Percentiles rank a stretch among this genome's conserved stretches.
These are phyloP conservation scores for Dioszegia crocea DNA, from an alignment of 768 basidiomycete species.

Conservation along the genomic window DNA sequence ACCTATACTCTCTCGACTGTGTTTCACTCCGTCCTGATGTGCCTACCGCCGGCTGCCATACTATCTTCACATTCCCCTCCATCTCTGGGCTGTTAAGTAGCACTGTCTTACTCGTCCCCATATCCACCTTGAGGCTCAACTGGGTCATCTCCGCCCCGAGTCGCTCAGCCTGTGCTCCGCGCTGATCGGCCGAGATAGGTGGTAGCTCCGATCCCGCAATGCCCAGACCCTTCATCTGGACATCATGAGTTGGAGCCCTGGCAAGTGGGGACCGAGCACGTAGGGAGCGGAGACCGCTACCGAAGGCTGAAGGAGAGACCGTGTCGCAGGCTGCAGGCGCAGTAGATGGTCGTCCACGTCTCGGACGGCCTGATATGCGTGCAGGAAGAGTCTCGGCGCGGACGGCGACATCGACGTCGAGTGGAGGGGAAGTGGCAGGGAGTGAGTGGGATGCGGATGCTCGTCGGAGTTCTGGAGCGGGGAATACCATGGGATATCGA, in stretches of 20 bases:
- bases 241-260: not conserved
- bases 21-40: not conserved
- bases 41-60: conserved; percentile 7
- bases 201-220: conserved; percentile 3
- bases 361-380: not conserved
- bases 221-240: not conserved
- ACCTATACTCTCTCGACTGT: conserved; percentile 3
- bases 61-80: not conserved
- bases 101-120: not conserved
- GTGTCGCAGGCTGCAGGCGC: conserved; percentile 24
- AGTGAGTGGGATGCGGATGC: conserved; percentile 5
- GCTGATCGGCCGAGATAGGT: not conserved
- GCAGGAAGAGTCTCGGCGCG: not conserved
- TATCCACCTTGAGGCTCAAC: conserved; percentile 4
- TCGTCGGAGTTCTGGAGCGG: not conserved
- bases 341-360: conserved; percentile 22
- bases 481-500: conserved; percentile 37
- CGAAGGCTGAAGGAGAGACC: not conserved
- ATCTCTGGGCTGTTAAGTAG: not conserved
- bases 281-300: not conserved
- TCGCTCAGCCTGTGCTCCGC: too few species aligned
- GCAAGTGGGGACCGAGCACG: conserved; percentile 1
- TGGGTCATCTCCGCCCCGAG: not conserved
- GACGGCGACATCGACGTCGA: not conserved
- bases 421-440: not conserved